A percentile compares a stretch with the other conserved stretches of the same genome.
These are phyloP conservation scores for Collybia nuda DNA, from an alignment of 768 basidiomycete species.

Conservation along the genomic window DNA sequence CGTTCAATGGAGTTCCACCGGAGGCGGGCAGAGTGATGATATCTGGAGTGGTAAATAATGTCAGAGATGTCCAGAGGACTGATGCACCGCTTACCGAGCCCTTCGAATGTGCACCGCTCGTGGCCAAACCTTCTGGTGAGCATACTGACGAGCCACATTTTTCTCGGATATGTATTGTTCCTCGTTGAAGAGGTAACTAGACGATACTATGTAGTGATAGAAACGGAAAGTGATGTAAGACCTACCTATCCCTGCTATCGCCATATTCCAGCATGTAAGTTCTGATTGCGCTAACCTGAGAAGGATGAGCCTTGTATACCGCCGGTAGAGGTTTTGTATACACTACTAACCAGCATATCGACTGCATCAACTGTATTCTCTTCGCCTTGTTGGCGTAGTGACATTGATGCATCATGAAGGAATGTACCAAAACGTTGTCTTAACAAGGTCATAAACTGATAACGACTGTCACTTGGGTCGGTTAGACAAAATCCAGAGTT, in stretches of 20 bases:
- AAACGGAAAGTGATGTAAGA: not conserved
- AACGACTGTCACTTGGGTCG: constrained; percentile 63
- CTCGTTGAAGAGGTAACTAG: constrained; percentile 56
- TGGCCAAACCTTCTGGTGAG: constrained; percentile 76
- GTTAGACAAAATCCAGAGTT: constrained; percentile 67
- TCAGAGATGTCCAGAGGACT: not conserved
- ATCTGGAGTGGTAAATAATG: constrained; percentile 30
- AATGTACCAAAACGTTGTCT: constrained; percentile 66
- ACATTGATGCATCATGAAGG: constrained; percentile 68
- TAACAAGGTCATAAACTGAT: constrained; percentile 57
- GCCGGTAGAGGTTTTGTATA: not conserved
- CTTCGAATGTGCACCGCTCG: constrained; percentile 66
- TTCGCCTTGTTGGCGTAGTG: constrained; percentile 70
- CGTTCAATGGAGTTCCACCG: constrained; percentile 78
- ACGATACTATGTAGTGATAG: not conserved
- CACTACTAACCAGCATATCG: constrained; percentile 56
- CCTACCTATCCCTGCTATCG: constrained; percentile 58
- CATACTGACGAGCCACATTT: constrained; percentile 65
- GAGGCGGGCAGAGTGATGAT: constrained; percentile 65
- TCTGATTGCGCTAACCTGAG: constrained; percentile 63
- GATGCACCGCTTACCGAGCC: constrained; percentile 45
- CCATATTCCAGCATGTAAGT: constrained; percentile 77
- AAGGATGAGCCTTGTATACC: constrained; percentile 1
- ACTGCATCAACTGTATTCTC: constrained; percentile 84
- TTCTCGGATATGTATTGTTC: constrained; percentile 61